Evolutionary conservation across 1,284 basidiomycete species (phyloP), one percentile per base, ranked within the genome.

Genomic region (Sporisorium reilianum): DNA sequence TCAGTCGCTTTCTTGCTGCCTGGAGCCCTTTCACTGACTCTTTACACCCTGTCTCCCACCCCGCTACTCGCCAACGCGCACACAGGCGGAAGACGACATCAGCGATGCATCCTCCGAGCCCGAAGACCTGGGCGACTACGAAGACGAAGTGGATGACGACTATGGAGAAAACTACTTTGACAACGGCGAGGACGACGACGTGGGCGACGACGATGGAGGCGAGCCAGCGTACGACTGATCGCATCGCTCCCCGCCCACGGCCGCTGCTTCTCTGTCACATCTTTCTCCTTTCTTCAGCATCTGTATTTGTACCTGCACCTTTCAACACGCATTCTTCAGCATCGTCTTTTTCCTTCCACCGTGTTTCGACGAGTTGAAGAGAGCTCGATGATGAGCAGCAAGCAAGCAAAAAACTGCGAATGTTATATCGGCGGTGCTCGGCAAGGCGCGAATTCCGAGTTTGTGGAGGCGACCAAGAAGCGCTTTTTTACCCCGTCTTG

Each of bases 121-220:
- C n/a, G 82, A 82, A 34, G 77, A 83, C 34, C 58, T 77, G 11
- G 80, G 77, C 55, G 74, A 84, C 40, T 81, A 84, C 59, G 82
- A 84, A 60, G 81, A 84, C 60, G 80, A 84, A 40, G 82, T 79
- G 30, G 82, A 84, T 38, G 82, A 84, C 64, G 82, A 82, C 52
- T 84, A 84, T 53, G 80, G 68, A 7, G 75, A 81, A 36, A 80
- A 83, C 58, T 84, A 84, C 80, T 84, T 84, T 52, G 82, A 84
- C 64, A 84, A 84, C 36, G 82, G 82, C 34, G 82, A 84, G 61
- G 82, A 80, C 32, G 81, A 80, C 41, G 82, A 79, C 10, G 61
- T 68, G 9, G 78, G 74, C 11, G 81, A 75, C 26, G 78, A 75
- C 22, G 80, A 77, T 28, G 77, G 73, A 26, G 79, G 73, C 32